Conservation (phyloP, 1,139 yeast species). For the Komagataea norvegica region DNA sequence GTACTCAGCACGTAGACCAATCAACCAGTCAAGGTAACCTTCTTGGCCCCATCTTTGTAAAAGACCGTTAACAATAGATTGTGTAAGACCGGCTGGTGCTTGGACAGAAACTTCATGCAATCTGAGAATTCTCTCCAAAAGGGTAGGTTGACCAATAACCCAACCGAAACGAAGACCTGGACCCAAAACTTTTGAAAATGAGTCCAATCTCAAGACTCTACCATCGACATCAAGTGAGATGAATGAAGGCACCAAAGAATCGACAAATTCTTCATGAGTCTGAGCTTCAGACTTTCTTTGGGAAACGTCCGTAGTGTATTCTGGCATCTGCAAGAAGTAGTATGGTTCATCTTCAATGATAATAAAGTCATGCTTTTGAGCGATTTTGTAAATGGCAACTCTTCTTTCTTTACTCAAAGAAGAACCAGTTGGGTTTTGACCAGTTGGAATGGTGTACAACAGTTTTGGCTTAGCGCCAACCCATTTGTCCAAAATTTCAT, state of each 20-base stretch:
- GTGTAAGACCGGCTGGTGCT: conserved; percentile 77
- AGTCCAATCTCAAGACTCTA: conserved; percentile 84
- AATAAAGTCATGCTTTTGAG: conserved; percentile 73
- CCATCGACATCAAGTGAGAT: conserved; percentile 80
- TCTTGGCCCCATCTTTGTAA: conserved; percentile 67
- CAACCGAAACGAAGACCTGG: conserved; percentile 92
- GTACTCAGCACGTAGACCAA: conserved; percentile 73
- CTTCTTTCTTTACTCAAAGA: conserved; percentile 71
- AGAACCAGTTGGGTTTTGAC: conserved; percentile 94
- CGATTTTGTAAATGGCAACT: conserved; percentile 60
- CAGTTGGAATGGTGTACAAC: conserved; percentile 83
- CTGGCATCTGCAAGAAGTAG: conserved; percentile 86
- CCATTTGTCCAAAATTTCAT: conserved; percentile 64
- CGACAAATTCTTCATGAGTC: conserved; percentile 51
- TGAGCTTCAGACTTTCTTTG: conserved; percentile 31
- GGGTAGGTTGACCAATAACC: conserved; percentile 68
- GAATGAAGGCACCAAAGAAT: conserved; percentile 73
- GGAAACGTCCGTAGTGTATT: conserved; percentile 39
- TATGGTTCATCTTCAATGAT: conserved; percentile 92
- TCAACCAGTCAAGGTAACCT: conserved; percentile 80
- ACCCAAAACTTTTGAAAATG: conserved; percentile 87
- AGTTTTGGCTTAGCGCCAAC: conserved; percentile 64
- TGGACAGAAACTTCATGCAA: conserved; percentile 82
- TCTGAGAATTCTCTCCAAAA: conserved; percentile 66
- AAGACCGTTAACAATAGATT: conserved; percentile 56